Base-by-base conservation (phyloP, 2,329 filamentous ascomycete species). In the Penicillium sp. region DNA sequence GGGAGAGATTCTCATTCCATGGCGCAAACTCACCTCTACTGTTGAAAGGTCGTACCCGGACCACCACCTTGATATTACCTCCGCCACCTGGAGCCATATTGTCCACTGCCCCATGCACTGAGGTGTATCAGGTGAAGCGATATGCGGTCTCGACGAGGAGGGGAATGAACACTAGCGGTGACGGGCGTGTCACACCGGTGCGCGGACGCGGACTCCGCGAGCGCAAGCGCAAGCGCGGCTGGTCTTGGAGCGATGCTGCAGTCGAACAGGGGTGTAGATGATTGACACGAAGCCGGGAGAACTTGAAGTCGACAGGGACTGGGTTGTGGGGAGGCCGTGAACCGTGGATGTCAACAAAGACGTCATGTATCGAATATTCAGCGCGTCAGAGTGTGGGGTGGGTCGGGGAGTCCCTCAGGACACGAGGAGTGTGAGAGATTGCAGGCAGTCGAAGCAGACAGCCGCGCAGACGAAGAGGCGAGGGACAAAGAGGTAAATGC, bases 31-130 rank as follows among this genome's bases (percentile, higher is more conserved):
- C 80, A 93, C 91, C 91, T 93, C 92, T 86, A 68, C 85, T 86
- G 75, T 99, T 99, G 79, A 99, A 99, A 44, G 94, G 94, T 71
- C 94, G 86, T 66, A 89, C 87, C 78, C 94, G 86, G 80, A 99
- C 94, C 81, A 99, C 94, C 79, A 99, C 94, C 87, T 99, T 99
- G 75, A 99, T 99, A 72, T 99, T 99, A 71, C 94, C 92, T 77
- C 89, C 91, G 68, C 90, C 90, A 64, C 83, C 81, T 64, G 83
- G 80, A 68, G 84, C 82, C 87, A 90, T 90, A 51, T 62, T 74
- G 61, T 48, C 55, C 56, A 60, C 64, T 68, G 49, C 65, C 67
- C 70, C 72, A 74, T 74, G 58, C 62, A 73, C 68, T 57, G 54
- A 55, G 51, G 46, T 21, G 56, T 42, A 29, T 62, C 46, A 46